Conservation (phyloP, 108 stramenopile species). For the Cyclostephanos invisitatus region DNA sequence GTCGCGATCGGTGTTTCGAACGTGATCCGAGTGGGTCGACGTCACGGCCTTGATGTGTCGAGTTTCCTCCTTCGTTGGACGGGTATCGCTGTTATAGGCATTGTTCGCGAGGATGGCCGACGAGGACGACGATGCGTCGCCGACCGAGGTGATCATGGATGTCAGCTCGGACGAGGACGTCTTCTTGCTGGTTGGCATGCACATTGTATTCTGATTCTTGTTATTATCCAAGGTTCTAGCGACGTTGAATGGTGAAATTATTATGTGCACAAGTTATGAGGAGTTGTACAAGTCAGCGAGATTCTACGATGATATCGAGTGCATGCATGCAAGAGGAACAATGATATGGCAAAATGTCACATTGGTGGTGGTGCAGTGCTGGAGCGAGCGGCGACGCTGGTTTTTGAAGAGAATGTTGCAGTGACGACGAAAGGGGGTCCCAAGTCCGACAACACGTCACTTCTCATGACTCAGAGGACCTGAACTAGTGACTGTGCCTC, state of each 20-base stretch:
- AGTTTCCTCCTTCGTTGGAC: constrained; percentile 46
- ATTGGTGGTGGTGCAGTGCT: neutral
- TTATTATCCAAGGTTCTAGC: neutral
- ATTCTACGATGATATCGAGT: neutral
- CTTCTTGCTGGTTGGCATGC: constrained; percentile 24
- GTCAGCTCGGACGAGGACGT: neutral
- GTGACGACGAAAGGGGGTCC: no score
- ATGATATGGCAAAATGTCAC: neutral
- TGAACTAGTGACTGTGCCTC: no score
- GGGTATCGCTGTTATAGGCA: constrained; percentile 42
- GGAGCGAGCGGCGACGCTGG: neutral
- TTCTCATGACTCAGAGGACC: no score
- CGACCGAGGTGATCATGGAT: constrained; percentile 16
- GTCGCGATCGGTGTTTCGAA: constrained; percentile 62
- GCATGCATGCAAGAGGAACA: constrained; percentile 1
- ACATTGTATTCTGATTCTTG: constrained; percentile 12
- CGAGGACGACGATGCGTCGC: constrained; percentile 39
- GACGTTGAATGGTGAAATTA: neutral
- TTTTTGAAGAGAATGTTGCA: no score
- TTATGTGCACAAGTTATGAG: neutral
- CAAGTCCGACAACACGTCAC: no score
- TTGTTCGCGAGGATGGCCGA: constrained; percentile 39
- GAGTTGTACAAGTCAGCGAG: neutral
- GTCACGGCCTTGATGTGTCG: constrained; percentile 54
- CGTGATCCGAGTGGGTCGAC: constrained; percentile 61